Base-by-base conservation (phyloP, 2,329 filamentous ascomycete species). In the Emmonsia crescens region DNA sequence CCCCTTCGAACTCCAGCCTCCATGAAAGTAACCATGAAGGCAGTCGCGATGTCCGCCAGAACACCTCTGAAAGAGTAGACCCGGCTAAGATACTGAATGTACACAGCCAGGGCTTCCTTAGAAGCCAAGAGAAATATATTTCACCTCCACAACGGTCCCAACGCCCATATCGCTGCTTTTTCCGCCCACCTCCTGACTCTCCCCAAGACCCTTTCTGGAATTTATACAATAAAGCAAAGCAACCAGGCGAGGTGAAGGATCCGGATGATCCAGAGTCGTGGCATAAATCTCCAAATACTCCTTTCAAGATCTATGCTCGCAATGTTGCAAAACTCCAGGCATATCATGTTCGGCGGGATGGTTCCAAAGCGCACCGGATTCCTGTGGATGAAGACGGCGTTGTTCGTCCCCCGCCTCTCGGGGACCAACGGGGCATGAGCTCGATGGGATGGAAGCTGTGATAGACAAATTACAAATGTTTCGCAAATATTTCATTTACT, bases 251-350 rank as follows among this genome's bases (percentile, higher is more conserved):
- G 4, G 36, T 27, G 14, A 40, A 57, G 2, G 29, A 57, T 44
- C 19, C 56, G 19, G 27, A 57, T 44, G 38, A 33, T 49, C 57
- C 42, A 27, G 2, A 59, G 44, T n/a, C 55, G 14, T 76, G 72
- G 74, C 72, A 69, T 10, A 71, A 74, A 38, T 66, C 70, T 48
- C 68, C 67, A 1, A 70, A 73, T 59, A 77, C 76, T 1, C 72
- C 74, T 0, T 75, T 77, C 63, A 77, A 76, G 62, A 63, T 62
- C 6, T 77, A 73, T 70, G 72, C 70, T 14, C 65, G 69, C 40
- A 68, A 68, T 2, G 71, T 75, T 57, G 68, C 70, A 52, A 72
- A 74, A 24, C 64, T 74, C 24, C 61, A 69, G 16, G 61, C 57
- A 27, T 73, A 75, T 54, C 67, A 71, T 2, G 62, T 66, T 44